phyloP scores from a whole-genome alignment of 176 grass and related monocot genomes.

The Microstegium vimineum region DNA sequence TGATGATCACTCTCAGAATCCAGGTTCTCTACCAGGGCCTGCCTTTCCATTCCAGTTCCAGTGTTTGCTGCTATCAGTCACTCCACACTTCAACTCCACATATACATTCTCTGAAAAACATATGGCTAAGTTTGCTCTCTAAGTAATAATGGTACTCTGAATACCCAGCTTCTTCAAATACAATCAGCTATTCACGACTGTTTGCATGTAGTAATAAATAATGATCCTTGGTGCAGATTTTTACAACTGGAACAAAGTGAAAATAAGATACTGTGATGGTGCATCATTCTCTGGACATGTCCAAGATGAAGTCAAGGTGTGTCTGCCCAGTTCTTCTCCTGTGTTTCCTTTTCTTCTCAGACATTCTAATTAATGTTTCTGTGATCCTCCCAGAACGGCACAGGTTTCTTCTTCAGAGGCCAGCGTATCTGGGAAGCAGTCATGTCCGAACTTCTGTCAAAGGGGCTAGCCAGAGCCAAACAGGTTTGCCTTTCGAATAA shows the following conservation, averaged over 20 bases:
- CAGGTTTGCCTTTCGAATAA: constrained; percentile 42
- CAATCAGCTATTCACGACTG: neutral
- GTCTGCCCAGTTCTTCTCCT: neutral
- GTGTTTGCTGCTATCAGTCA: neutral
- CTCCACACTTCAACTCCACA: neutral
- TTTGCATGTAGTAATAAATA: neutral
- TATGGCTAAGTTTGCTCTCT: neutral
- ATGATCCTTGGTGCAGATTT: constrained; percentile 44
- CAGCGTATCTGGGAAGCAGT: constrained; percentile 65
- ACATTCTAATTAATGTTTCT: neutral
- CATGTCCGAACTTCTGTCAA: constrained; percentile 53
- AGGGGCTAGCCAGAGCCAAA: constrained; percentile 60
- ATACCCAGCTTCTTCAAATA: too few species aligned
- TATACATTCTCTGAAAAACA: neutral
- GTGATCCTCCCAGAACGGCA: constrained; percentile 34
- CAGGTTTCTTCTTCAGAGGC: constrained; percentile 65
- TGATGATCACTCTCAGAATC: constrained; percentile 54
- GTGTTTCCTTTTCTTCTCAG: neutral
- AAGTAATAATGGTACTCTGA: too few species aligned
- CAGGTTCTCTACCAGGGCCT: too few species aligned
- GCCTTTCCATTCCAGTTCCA: too few species aligned
- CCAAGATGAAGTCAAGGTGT: constrained; percentile 46
- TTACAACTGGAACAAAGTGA: constrained; percentile 95
- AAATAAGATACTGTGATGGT: constrained; percentile 84
- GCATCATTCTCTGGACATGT: constrained; percentile 74